Evolutionary conservation across 2,329 filamentous ascomycete genomes (phyloP), one percentile per base, ranked within the genome.

Genomic region (Apiospora sp.): DNA sequence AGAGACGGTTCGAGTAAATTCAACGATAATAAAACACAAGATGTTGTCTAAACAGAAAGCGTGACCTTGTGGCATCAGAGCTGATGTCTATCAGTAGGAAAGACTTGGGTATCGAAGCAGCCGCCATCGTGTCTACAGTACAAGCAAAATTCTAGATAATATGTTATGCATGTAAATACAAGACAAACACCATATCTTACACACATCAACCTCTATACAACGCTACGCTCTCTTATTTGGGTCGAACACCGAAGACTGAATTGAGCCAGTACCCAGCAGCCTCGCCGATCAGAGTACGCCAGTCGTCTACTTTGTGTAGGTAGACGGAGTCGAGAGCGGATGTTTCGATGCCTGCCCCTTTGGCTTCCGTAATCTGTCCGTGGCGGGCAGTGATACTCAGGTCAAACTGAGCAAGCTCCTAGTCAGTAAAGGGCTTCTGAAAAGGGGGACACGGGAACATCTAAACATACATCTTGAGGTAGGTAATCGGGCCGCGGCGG

Each of bases 401-500:
- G 13, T 75, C 77, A 72, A 86, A 83, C 78, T 79, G 7, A 2
- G 37, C 19, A 6, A 10, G 34, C 48, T 13, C 14, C 22, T 27
- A 64, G 54, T 43, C 10, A 61, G 49, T 49, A 4, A 41, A 64
- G 8, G 3, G 4, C 7, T 37, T 61, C 3, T 19, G 22, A 12
- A 12, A 70, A 27, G 37, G 48, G 44, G 19, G 4, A 30, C 4
- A 48, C 8, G 1, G 14, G 22, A 13, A n/a, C 12, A 22, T 13
- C 24, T 12, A 14, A 46, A 77, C 86, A 80, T 78, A 88, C 87
- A 58, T 83, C 83, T 41, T 81, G 73, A 5, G 85, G 85, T 3
- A 92, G 82, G 30, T 84, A 81, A 16, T 83, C 79, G 0, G 89
- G 87, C 16, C 89, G 73, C 0, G 80, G 77, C 0, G 90, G 89